A percentile compares a stretch with the other conserved stretches of the same genome.
Conservation (phyloP, 441 rosid species). For the Bruguiera hainesii region DNA sequence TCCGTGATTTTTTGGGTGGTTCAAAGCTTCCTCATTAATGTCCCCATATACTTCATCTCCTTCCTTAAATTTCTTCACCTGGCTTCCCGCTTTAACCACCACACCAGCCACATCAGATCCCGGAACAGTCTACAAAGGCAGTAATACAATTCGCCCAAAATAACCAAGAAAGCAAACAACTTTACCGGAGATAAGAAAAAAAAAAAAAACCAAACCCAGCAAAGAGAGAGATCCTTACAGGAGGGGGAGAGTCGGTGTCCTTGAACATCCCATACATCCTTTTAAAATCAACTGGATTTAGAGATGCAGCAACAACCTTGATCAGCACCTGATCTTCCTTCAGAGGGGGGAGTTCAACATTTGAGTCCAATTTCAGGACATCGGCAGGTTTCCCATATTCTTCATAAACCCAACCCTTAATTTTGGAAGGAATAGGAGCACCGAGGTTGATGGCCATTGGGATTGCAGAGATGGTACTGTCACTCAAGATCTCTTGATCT, state of each 20-base stretch:
- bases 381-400: slow-evolving; percentile 56
- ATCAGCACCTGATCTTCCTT: slow-evolving; percentile 67
- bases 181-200: neutral
- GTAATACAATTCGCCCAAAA: neutral
- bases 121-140: slow-evolving; percentile 51
- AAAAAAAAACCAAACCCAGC: too few species aligned
- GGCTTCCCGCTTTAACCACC: slow-evolving; percentile 61
- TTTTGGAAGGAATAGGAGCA: slow-evolving; percentile 40
- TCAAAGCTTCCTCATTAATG: slow-evolving; percentile 66
- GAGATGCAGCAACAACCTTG: slow-evolving; percentile 66
- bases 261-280: slow-evolving; percentile 64
- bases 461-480: neutral
- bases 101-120: slow-evolving; percentile 85
- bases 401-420: slow-evolving; percentile 67
- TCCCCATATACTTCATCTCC: slow-evolving; percentile 78
- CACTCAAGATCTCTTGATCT: neutral
- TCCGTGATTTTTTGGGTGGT: slow-evolving; percentile 64
- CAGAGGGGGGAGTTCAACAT: slow-evolving; percentile 51
- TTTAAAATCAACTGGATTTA: slow-evolving; percentile 70
- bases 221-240: slow-evolving; percentile 31
- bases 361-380: slow-evolving; percentile 55
- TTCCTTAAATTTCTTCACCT: slow-evolving; percentile 52
- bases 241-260: slow-evolving; percentile 63
- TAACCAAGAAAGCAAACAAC: neutral
- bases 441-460: neutral